phyloP scores from a whole-genome alignment of 768 basidiomycete genomes.

The Mycena belliarum region DNA sequence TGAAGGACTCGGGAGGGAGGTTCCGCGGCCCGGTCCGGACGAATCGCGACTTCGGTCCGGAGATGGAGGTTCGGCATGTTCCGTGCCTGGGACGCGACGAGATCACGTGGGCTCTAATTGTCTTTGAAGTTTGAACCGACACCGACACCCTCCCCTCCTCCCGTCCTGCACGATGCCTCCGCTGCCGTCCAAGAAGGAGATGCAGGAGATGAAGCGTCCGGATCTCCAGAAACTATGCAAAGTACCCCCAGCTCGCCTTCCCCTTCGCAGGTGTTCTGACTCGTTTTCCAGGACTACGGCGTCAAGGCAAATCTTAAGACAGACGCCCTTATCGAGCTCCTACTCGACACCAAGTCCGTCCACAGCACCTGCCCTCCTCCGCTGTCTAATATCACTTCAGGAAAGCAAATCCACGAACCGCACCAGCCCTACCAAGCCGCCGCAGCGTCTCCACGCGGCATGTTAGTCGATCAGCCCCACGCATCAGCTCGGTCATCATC shows the following conservation, averaged over 20 bases:
- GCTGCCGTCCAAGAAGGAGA: slow-evolving; percentile 40
- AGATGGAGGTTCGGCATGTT: too few relatives aligned
- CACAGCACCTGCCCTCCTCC: slow-evolving; percentile 1
- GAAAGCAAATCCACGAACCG: slow-evolving; percentile 23
- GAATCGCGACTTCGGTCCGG: not conserved
- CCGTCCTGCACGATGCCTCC: slow-evolving; percentile 44
- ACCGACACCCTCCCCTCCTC: too few relatives aligned
- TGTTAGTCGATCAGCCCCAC: slow-evolving; percentile 40
- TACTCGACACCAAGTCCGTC: slow-evolving; percentile 58
- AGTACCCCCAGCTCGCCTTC: slow-evolving; percentile 34
- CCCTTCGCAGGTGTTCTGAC: slow-evolving; percentile 15
- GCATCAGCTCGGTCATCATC: slow-evolving; percentile 48
- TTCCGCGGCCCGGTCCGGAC: not conserved
- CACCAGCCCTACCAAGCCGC: slow-evolving; percentile 34
- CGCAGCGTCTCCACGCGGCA: slow-evolving; percentile 37
- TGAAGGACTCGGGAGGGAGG: slow-evolving; percentile 2
- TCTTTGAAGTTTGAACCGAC: too few relatives aligned
- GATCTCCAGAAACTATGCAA: slow-evolving; percentile 72
- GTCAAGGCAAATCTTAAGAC: slow-evolving; percentile 83
- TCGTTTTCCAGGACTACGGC: slow-evolving; percentile 61
- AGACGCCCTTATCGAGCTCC: slow-evolving; percentile 73
- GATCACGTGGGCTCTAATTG: too few relatives aligned
- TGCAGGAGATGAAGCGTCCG: slow-evolving; percentile 47
- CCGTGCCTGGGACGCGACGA: too few relatives aligned
- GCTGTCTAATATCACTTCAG: slow-evolving; percentile 25